Base-by-base conservation (phyloP, 2,329 filamentous ascomycete species). In the Pseudopyricularia cyperi region DNA sequence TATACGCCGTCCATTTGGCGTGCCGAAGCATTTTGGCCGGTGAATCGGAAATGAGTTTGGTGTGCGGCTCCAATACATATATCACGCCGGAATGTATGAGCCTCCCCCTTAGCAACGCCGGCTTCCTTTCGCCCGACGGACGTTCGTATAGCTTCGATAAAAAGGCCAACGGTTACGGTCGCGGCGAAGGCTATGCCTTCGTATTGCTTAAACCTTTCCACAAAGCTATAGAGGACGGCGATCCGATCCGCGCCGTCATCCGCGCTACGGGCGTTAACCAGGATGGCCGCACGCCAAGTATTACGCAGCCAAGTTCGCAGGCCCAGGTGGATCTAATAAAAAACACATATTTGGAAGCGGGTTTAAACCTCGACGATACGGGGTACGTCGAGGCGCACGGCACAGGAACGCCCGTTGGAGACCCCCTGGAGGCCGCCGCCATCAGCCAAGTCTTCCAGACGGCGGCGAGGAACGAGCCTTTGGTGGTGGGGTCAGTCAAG, bases 141-240 rank as follows among this genome's bases (percentile, higher is more conserved):
- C 52, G 50, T 7, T 64, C 59, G 53, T 56, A 64, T 46, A 60
- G 57, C 4, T 73, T 68, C 32, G 71, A 73, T 53, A 54, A 59
- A 1, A 55, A 56, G 3, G 74, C 69, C 0, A 63, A 71, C 52
- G 74, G 73, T 0, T 77, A 75, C 54, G 66, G 62, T 1, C 62
- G 69, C 12, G 72, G 68, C 1, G 74, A 77, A 53, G 73, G 69
- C 1, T 59, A 69, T 8, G 65, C 58, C 4, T 57, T 63, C 7
- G 37, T 76, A 1, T 51, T 72, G 0, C 50, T 77, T 1, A 76
- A 76, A 59, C 62, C 61, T 0, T 59, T 76, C 0, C 57, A 60
- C 2, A 65, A 68, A 50, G 73, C 74, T 1, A 51, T 75, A 2
- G 53, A 57, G 4, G 68, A 71, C 47, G 63, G 66, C 3, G 68